Conservation (phyloP, 192 early-diverging fungal species). For the Backusella tarrabulga region DNA sequence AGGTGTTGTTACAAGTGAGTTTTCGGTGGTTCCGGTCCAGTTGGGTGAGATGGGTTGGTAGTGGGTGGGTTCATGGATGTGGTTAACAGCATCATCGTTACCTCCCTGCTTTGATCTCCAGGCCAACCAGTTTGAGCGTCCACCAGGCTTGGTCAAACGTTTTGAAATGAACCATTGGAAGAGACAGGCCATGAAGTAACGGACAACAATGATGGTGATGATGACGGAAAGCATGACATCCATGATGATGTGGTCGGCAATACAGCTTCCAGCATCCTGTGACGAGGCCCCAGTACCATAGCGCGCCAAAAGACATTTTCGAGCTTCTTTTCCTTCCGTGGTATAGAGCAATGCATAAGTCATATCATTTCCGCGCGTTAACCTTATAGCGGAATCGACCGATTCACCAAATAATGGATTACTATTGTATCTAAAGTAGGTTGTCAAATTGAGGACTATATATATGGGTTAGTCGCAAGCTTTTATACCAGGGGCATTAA, state of each 20-base stretch:
- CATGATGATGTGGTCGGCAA: slow-evolving; percentile 55
- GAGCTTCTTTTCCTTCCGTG: slow-evolving; percentile 34
- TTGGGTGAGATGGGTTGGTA: neutral
- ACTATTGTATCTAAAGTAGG: neutral
- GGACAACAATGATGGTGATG: slow-evolving; percentile 52
- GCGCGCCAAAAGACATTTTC: slow-evolving; percentile 42
- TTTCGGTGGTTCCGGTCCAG: neutral
- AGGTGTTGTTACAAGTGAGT: neutral
- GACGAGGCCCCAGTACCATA: slow-evolving; percentile 50
- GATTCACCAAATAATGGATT: slow-evolving; percentile 15
- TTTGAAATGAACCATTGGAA: slow-evolving; percentile 60
- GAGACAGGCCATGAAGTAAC: slow-evolving; percentile 59
- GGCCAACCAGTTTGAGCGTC: slow-evolving; percentile 51
- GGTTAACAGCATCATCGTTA: slow-evolving; percentile 30
- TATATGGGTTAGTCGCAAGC: neutral
- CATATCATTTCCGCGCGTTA: slow-evolving; percentile 27
- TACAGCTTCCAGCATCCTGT: slow-evolving; percentile 56
- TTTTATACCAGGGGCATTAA: neutral
- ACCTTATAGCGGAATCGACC: slow-evolving; percentile 8
- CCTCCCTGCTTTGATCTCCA: slow-evolving; percentile 40
- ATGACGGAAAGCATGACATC: slow-evolving; percentile 52
- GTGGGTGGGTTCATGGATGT: slow-evolving; percentile 25
- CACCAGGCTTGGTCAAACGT: slow-evolving; percentile 45
- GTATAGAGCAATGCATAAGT: slow-evolving; percentile 23
- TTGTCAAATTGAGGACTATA: slow-evolving; percentile 12